Base-by-base conservation (phyloP, 192 early-diverging fungal species). In the Chytriomyces sp. region DNA sequence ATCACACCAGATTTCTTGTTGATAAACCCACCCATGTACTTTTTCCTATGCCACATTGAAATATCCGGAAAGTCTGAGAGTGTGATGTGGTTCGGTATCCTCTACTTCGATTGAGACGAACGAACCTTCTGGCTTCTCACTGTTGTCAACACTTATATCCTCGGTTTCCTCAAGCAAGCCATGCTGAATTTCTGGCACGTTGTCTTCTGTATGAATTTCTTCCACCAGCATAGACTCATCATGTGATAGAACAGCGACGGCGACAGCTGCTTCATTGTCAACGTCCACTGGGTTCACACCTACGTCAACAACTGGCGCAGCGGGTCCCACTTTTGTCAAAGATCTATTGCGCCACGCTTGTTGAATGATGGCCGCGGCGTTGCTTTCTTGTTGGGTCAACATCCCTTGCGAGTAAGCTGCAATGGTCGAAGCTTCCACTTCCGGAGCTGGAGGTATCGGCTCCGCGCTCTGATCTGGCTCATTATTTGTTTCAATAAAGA, bases 11-110 rank as follows among this genome's bases (percentile, higher is more conserved):
- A 77, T 17, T 70, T 54, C 41, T 77, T 78, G 61, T 73, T 65
- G 19, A 82, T 72, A 59, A 60, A 88, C 6, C 86, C 86, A 26
- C 86, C 86, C 34, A 82, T 31, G 61, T 86, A 88, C 32, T 53
- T 75, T 41, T 88, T 88, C 28, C 70, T 75, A 37, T 67, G 39
- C 84, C 84, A 85, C 25, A 25, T 52, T 1, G 65, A 68, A 17
- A 68, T 10, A 37, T 68, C 65, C 31, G 65, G 65, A 40, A 64
- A 64, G 0, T 57, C 44, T 12, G 22, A n/a, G n/a, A n/a, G n/a
- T n/a, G n/a, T n/a, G n/a, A n/a, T n/a, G n/a, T n/a, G n/a, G n/a
- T n/a, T n/a, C 44, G 14, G 44, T 49, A 49, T 49, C 22, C 44
- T 1, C 44, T 49, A 19, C 2, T 22, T 49, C 44, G 12, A 19